Percentiles rank a stretch among this genome's conserved stretches.
Conservation (phyloP, 768 basidiomycete species). For the Lactarius quietus region DNA sequence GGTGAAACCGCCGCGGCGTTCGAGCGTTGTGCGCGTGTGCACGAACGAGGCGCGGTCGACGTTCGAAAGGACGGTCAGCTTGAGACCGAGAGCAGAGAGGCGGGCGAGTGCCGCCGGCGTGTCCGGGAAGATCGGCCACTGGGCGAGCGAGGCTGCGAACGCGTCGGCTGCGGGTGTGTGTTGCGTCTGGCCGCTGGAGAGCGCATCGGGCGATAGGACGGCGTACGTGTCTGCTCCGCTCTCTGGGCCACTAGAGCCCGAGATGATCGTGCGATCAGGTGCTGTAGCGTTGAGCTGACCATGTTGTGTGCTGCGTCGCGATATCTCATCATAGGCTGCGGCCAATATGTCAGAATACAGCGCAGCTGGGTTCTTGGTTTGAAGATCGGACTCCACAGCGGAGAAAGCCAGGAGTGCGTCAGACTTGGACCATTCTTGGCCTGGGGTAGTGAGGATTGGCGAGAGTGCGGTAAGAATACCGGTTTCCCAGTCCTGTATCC, state of each 20-base stretch:
- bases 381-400: conserved; percentile 53
- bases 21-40: conserved; percentile 52
- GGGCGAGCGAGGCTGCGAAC: conserved; percentile 57
- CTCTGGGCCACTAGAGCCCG: too few relatives aligned
- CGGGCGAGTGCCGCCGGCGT: conserved; percentile 54
- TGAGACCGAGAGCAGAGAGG: conserved; percentile 55
- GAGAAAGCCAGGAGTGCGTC: conserved; percentile 52
- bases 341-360: conserved; percentile 62
- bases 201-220: background rate
- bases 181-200: too few relatives aligned
- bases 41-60: conserved; percentile 64
- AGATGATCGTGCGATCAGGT: background rate
- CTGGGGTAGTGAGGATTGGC: conserved; percentile 42
- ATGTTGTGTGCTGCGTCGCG: conserved; percentile 30
- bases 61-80: conserved; percentile 72
- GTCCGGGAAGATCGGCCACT: conserved; percentile 69
- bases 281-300: background rate
- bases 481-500: conserved; percentile 61
- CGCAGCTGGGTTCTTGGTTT: conserved; percentile 53
- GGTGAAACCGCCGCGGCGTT: conserved; percentile 24
- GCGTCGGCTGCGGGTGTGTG: conserved; percentile 34
- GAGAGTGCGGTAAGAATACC: conserved; percentile 54
- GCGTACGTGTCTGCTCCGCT: background rate
- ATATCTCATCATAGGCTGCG: conserved; percentile 33
- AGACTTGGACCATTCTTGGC: conserved; percentile 47